A percentile compares a stretch with the other conserved stretches of the same genome.
phyloP scores from a whole-genome alignment of 129 eudicot species.

The Tanacetum coccineum region DNA sequence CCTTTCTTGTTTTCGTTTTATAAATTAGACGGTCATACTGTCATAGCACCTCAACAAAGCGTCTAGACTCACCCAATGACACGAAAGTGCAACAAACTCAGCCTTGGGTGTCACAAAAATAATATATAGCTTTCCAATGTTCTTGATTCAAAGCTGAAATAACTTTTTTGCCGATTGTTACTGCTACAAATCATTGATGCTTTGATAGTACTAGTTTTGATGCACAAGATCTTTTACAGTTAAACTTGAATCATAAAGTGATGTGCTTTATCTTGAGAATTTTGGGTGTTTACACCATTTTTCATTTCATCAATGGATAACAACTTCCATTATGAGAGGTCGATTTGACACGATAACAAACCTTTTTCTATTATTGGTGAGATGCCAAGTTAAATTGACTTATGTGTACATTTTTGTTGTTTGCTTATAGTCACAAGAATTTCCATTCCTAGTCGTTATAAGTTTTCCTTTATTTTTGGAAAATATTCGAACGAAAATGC shows the following conservation, averaged over 20 bases:
- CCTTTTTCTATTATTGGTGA: background rate
- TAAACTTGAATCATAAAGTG: background rate
- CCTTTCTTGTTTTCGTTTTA: too few species aligned
- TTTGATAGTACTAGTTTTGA: too few species aligned
- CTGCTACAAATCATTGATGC: too few species aligned
- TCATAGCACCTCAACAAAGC: background rate
- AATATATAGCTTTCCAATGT: background rate
- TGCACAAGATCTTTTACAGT: too few species aligned
- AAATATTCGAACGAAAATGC: constrained; percentile 1
- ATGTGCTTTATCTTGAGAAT: too few species aligned
- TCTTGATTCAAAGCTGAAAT: constrained; percentile 1
- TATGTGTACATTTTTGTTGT: background rate
- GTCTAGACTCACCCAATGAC: too few species aligned
- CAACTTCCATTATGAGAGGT: background rate
- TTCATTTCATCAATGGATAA: background rate
- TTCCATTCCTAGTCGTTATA: background rate
- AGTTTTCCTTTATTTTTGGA: constrained; percentile 1
- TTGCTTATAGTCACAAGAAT: background rate
- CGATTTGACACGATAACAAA: background rate
- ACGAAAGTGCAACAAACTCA: background rate
- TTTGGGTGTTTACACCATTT: background rate
- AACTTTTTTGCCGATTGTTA: background rate
- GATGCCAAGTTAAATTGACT: background rate
- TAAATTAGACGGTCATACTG: background rate
- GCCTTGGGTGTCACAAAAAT: constrained; percentile 1